Percentiles rank a stretch among this genome's conserved stretches.
phyloP scores from a whole-genome alignment of 2,329 filamentous ascomycete genomes.

The Ophiostoma ulmi region DNA sequence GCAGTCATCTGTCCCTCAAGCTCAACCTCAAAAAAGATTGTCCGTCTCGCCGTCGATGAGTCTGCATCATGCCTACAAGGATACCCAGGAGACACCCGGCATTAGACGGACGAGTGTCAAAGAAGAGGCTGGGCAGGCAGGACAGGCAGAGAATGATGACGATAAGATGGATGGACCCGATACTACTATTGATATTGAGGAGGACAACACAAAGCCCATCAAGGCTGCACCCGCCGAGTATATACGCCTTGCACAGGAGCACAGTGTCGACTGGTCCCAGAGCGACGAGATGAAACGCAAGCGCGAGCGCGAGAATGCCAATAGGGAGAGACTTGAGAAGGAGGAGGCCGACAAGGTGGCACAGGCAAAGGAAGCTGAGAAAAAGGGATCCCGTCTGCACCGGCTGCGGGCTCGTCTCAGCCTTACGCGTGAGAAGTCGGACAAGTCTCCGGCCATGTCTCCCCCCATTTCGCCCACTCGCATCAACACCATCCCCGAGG shows the following conservation, averaged over 20 bases:
- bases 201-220: background rate
- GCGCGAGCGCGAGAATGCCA: background rate
- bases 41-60: background rate
- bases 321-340: background rate
- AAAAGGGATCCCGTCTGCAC: background rate
- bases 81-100: background rate
- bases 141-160: background rate
- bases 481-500: background rate
- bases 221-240: conserved; percentile 4
- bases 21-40: background rate
- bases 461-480: background rate
- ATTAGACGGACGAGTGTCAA: background rate
- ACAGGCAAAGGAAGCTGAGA: conserved; percentile 23
- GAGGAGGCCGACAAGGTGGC: conserved; percentile 1
- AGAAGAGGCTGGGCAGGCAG: background rate
- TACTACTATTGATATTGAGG: background rate
- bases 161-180: background rate
- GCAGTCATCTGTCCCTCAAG: background rate
- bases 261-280: conserved; percentile 55
- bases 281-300: conserved; percentile 42
- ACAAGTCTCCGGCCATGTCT: background rate
- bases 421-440: background rate
- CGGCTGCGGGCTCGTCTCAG: background rate
- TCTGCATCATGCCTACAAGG: conserved; percentile 2
- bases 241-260: conserved; percentile 32